These are phyloP conservation scores for Citrus mangshanensis DNA, from an alignment of 345 rosid genomes.

Conservation along the genomic window DNA sequence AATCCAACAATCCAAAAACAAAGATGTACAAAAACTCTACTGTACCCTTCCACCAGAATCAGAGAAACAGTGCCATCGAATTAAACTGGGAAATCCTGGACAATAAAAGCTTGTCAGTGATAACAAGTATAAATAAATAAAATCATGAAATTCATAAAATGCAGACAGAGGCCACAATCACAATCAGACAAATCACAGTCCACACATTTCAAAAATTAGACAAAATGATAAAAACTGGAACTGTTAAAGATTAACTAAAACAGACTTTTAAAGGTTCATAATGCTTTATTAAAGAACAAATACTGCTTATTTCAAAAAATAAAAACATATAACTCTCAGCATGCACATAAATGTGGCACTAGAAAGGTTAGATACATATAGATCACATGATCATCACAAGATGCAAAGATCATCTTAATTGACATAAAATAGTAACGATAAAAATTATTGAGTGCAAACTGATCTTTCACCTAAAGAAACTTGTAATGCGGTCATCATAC, in stretches of 20 bases:
- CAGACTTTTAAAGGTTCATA: background rate
- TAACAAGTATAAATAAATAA: background rate
- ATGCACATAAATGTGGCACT: background rate
- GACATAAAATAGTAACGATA: background rate
- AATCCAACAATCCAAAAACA: conserved; percentile 36
- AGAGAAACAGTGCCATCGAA: conserved; percentile 31
- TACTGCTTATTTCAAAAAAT: background rate
- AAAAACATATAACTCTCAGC: background rate
- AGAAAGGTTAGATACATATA: background rate
- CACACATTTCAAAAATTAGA: background rate
- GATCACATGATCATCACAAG: background rate
- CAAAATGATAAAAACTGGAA: background rate
- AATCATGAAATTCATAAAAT: background rate
- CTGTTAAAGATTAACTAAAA: background rate
- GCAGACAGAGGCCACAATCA: background rate
- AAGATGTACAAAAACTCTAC: conserved; percentile 28
- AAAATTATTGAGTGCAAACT: background rate
- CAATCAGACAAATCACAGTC: background rate
- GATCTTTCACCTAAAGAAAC: background rate
- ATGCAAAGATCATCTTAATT: background rate
- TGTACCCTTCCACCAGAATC: conserved; percentile 36
- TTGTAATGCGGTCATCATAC: background rate
- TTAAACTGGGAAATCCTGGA: conserved; percentile 34
- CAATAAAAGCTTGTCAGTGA: conserved; percentile 2
- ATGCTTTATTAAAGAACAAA: background rate